These are phyloP conservation scores for Tuber aestivum DNA, from an alignment of 495 filamentous ascomycete genomes.

Conservation along the genomic window DNA sequence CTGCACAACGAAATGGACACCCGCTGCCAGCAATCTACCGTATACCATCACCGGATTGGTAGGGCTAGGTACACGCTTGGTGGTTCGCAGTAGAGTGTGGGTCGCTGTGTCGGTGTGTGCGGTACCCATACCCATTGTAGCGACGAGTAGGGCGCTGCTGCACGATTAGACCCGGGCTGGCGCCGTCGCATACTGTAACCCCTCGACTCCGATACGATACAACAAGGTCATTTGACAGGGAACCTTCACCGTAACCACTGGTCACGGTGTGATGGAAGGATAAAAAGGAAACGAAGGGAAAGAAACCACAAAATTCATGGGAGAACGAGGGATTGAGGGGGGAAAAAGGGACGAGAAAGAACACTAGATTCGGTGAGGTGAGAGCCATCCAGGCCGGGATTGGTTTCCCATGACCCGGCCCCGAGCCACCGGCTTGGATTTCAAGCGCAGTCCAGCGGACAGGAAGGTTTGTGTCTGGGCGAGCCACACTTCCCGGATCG, in stretches of 20 bases:
- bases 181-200: slow-evolving; percentile 22
- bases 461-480: slow-evolving; percentile 13
- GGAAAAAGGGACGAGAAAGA: slow-evolving; percentile 15
- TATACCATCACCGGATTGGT: slow-evolving; percentile 18
- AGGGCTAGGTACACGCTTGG: slow-evolving; percentile 23
- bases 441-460: slow-evolving; percentile 21
- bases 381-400: slow-evolving; percentile 24
- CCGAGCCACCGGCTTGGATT: slow-evolving; percentile 35
- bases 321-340: slow-evolving; percentile 7
- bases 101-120: neutral
- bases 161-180: slow-evolving; percentile 23
- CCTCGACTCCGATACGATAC: neutral
- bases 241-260: slow-evolving; percentile 1
- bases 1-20: slow-evolving; percentile 9
- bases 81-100: neutral
- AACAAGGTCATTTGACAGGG: slow-evolving; percentile 20
- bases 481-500: slow-evolving; percentile 25
- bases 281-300: slow-evolving; percentile 8
- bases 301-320: neutral
- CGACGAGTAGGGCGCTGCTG: slow-evolving; percentile 10
- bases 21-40: slow-evolving; percentile 22
- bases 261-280: slow-evolving; percentile 2
- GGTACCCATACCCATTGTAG: neutral
- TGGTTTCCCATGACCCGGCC: slow-evolving; percentile 24
- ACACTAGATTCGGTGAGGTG: slow-evolving; percentile 28